These are phyloP conservation scores for Cryphonectria carpinicola DNA, from an alignment of 2,329 filamentous ascomycete genomes.

Conservation along the genomic window DNA sequence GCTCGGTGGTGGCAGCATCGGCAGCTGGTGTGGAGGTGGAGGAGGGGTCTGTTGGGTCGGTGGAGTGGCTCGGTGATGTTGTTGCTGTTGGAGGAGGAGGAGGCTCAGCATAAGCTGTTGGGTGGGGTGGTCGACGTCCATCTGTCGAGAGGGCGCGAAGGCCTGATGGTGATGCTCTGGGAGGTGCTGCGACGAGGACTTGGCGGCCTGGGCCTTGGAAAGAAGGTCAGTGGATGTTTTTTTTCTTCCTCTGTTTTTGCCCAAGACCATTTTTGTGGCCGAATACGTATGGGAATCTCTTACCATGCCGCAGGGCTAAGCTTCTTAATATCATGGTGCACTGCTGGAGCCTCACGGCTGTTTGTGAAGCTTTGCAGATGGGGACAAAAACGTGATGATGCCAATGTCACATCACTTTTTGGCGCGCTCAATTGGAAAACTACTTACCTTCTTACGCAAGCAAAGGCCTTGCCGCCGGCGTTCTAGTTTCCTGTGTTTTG, in stretches of 20 bases:
- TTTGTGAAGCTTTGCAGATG: constrained; percentile 17
- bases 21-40: background rate
- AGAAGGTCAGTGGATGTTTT: constrained; percentile 31
- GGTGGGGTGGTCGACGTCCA: constrained; percentile 35
- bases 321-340: constrained; percentile 60
- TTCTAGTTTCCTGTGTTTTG: background rate
- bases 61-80: constrained; percentile 10
- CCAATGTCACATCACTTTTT: constrained; percentile 6
- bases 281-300: constrained; percentile 28
- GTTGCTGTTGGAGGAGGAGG: constrained; percentile 25
- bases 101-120: constrained; percentile 32
- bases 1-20: background rate
- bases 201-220: constrained; percentile 50
- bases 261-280: background rate
- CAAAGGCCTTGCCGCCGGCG: constrained; percentile 1
- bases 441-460: background rate
- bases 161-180: constrained; percentile 43
- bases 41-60: background rate
- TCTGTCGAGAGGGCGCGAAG: constrained; percentile 44
- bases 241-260: too few relatives aligned
- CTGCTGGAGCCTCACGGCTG: constrained; percentile 35
- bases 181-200: constrained; percentile 53
- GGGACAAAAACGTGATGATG: constrained; percentile 16
- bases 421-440: constrained; percentile 12
- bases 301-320: constrained; percentile 58